Base-by-base conservation (phyloP, 169 alveolate species). In the Cryptosporidium tyzzeri region DNA sequence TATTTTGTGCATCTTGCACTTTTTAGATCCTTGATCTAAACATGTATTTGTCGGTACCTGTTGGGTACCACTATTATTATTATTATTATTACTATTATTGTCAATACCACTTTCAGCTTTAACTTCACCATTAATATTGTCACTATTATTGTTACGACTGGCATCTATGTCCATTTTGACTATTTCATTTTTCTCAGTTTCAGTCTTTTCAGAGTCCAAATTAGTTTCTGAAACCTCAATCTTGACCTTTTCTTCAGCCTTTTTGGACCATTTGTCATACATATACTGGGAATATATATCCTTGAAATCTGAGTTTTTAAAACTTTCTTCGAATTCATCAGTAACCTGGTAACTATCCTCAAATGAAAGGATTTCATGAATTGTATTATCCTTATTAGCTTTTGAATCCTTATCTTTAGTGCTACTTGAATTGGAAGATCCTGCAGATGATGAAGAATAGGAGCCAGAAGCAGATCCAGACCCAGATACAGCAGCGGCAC, bases 1-100 rank as follows among this genome's bases (percentile, higher is more conserved):
- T 44, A 96, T 96, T 85, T 96, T 94, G 91, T 96, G 98, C 95
- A 94, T 94, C 92, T 74, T 71, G 18, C 94, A 91, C 35, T 59
- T 75, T 31, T 12, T 80, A 2, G 48, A 37, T 5, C 29, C 44
- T 37, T 18, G 26, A 18, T n/a, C 85, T 33, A 41, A 29, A 10
- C 8, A 16, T 37, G 48, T 0, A 3, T 73, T 39, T 9, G 29
- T 37, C 9, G 87, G 26, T 12, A 55, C 37, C 67, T 55, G 67
- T 55, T 55, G 35, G 39, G 67, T 55, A n/a, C 35, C 67, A 23
- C 0, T 14, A 53, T 23, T 23, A 55, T 55, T 21, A 55, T n/a
- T 48, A 3, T 31, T 29, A 18, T 29, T 31, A 71, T 1, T 10
- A 31, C 1, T 10, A 31, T 23, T 23, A 8, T 14, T 10, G 16